phyloP scores from a whole-genome alignment of 2,329 filamentous ascomycete genomes.

The Xenoacremonium recifei region DNA sequence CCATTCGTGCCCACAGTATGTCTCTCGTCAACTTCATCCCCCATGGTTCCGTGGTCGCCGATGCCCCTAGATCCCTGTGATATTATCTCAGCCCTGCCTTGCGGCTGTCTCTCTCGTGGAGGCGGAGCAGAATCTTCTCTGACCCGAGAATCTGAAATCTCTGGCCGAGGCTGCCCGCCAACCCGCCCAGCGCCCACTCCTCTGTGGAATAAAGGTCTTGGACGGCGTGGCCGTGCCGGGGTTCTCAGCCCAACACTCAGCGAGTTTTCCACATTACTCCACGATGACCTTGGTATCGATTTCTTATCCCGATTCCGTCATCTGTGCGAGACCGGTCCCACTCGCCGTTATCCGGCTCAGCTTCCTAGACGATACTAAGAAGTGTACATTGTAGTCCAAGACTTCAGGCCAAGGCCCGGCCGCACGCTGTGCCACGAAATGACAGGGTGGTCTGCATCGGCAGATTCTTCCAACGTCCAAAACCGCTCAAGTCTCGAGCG shows the following conservation, averaged over 20 bases:
- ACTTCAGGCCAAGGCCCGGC: too few relatives aligned
- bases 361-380: too few relatives aligned
- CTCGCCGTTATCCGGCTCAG: neutral
- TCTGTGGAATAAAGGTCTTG: neutral
- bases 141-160: neutral
- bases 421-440: too few relatives aligned
- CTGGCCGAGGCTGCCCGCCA: neutral
- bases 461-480: too few relatives aligned
- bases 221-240: neutral
- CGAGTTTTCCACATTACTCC: too few relatives aligned
- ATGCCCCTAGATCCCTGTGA: neutral
- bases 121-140: neutral
- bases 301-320: neutral
- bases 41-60: too few relatives aligned
- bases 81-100: neutral
- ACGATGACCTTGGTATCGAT: too few relatives aligned
- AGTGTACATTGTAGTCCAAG: too few relatives aligned
- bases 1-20: too few relatives aligned
- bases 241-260: neutral
- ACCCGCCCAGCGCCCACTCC: too few relatives aligned
- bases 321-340: neutral
- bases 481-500: too few relatives aligned
- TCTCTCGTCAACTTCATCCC: neutral
- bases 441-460: too few relatives aligned
- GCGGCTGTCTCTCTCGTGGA: neutral